Conservation (phyloP, 352 stramenopile genomes). For the Globisporangium orthogonon region DNA sequence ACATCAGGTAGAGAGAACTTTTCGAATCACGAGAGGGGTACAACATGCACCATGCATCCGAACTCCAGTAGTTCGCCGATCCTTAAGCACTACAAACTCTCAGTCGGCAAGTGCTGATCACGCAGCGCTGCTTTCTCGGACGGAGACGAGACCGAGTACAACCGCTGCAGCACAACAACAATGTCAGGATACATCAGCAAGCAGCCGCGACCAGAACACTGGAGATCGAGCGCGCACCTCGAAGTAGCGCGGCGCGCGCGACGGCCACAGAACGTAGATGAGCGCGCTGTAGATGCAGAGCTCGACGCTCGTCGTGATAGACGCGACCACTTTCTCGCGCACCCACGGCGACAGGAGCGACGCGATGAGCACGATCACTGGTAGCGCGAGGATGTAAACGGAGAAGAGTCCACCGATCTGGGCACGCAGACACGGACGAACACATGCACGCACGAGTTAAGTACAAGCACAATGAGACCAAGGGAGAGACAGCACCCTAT, state of each 20-base stretch:
- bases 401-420: slow-evolving; percentile 63
- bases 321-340: slow-evolving; percentile 63
- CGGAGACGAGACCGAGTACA: slow-evolving; percentile 66
- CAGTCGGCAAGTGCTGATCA: slow-evolving; percentile 51
- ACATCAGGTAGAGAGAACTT: neutral
- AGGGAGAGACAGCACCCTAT: neutral
- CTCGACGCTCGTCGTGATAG: slow-evolving; percentile 45
- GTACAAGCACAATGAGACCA: neutral
- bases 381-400: slow-evolving; percentile 63
- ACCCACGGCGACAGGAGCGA: slow-evolving; percentile 77
- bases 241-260: slow-evolving; percentile 64
- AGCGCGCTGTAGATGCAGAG: slow-evolving; percentile 49
- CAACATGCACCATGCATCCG: neutral
- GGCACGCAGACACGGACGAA: slow-evolving; percentile 1
- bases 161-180: slow-evolving; percentile 22
- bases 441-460: too few species aligned
- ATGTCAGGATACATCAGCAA: neutral
- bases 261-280: slow-evolving; percentile 67
- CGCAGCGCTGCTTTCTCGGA: slow-evolving; percentile 63
- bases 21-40: neutral
- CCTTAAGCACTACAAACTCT: slow-evolving; percentile 34
- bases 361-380: slow-evolving; percentile 59
- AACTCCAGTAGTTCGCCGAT: neutral
- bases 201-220: neutral
- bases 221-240: slow-evolving; percentile 33